Evolutionary conservation across 2,329 filamentous ascomycete species (phyloP), one percentile per base, ranked within the genome.

Genomic region (Dactylellina drechsleri): DNA sequence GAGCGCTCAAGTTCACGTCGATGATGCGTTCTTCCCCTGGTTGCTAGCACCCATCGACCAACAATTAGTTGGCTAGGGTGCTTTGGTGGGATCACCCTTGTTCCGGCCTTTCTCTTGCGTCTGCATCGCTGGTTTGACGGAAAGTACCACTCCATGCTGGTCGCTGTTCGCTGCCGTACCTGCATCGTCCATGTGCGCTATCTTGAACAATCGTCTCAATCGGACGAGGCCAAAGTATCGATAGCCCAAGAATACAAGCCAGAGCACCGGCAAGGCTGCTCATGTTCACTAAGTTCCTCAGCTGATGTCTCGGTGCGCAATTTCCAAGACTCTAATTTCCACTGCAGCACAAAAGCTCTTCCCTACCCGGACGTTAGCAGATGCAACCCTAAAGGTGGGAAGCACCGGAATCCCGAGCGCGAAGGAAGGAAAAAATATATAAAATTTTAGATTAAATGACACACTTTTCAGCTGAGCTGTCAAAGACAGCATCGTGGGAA

Each of bases 261-360:
- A 40, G 41, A 36, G 7, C n/a, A 52, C 6, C 49, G 16, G 18
- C 16, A 23, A 4, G 18, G 56, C 31, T 57, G 20, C 5, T 23
- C 53, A 49, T 52, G 61, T 12, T n/a, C 18, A 15, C 20, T 8
- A 43, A 16, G 10, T 23, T 31, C 16, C 43, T 65, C 67, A 72
- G 67, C 67, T 66, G 60, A 66, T 47, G 50, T 53, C 50, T 65
- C 52, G 43, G 49, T 71, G 66, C 64, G 66, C 59, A 72, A 72
- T 59, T 72, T 72, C 60, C 28, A n/a, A 72, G 64, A 45, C 31
- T 66, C 66, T 72, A 72, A 72, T 72, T 72, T 72, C 67, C 67
- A 72, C 60, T 23, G 50, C 41, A 68, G 54, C 45, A 57, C 56
- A 72, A 59, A 43, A 54, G 52, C 52, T 58, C 36, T 70, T 31